phyloP scores from a whole-genome alignment of 1,284 basidiomycete genomes.

The Cutaneotrichosporon dermatis region DNA sequence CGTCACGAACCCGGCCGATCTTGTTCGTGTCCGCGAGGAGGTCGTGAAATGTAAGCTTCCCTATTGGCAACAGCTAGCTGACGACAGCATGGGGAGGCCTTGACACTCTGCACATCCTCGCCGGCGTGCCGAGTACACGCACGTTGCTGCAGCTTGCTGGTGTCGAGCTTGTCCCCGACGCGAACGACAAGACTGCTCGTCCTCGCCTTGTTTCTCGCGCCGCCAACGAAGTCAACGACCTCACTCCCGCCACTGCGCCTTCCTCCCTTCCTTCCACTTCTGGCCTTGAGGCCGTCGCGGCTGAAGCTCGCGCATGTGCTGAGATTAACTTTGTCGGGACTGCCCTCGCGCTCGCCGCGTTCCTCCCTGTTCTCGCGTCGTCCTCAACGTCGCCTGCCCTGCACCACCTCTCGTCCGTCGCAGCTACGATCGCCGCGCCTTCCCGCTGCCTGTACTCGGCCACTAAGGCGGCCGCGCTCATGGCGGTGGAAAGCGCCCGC shows the following conservation, averaged over 20 bases:
- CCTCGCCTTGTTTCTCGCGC: constrained; percentile 13
- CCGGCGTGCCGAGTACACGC: constrained; percentile 77
- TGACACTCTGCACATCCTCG: constrained; percentile 77
- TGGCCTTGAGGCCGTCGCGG: constrained; percentile 46
- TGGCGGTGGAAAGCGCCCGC: constrained; percentile 72
- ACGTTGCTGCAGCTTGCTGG: constrained; percentile 72
- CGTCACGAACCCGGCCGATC: constrained; percentile 63
- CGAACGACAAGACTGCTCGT: background rate
- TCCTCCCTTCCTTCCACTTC: constrained; percentile 23
- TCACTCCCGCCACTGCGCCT: background rate
- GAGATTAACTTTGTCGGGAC: constrained; percentile 53
- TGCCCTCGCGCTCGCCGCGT: constrained; percentile 49
- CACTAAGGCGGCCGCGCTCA: constrained; percentile 73
- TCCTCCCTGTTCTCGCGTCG: constrained; percentile 67
- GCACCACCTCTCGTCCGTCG: constrained; percentile 73
- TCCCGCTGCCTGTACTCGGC: constrained; percentile 81
- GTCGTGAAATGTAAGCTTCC: constrained; percentile 55
- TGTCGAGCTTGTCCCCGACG: constrained; percentile 49
- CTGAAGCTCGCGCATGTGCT: constrained; percentile 44
- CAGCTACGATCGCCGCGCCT: constrained; percentile 75
- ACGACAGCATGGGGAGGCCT: constrained; percentile 68
- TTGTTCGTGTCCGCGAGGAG: constrained; percentile 59
- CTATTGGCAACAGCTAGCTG: background rate
- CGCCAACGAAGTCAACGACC: background rate
- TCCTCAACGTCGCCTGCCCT: constrained; percentile 69